Conservation (phyloP, 2,329 filamentous ascomycete genomes). For the Bipolaris zeicola region DNA sequence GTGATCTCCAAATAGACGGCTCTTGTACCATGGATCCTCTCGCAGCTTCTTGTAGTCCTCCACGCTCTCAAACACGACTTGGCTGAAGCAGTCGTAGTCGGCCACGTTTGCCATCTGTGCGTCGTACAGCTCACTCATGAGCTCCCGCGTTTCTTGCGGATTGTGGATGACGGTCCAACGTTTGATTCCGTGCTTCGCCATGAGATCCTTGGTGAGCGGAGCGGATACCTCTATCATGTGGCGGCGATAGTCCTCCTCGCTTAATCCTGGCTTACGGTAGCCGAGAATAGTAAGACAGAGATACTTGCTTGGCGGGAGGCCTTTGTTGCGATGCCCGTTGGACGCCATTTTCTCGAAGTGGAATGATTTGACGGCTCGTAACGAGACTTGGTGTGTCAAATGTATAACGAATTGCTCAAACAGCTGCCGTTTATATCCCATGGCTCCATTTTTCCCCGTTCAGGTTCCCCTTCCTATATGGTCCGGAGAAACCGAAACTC, state of each 20-base stretch:
- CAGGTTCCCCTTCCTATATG: neutral
- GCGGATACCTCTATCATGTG: constrained; percentile 57
- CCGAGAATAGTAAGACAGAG: constrained; percentile 58
- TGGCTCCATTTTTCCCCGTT: neutral
- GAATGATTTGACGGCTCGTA: neutral
- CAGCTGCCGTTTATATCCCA: neutral
- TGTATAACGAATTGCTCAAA: neutral
- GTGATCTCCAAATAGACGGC: constrained; percentile 54
- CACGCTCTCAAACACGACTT: constrained; percentile 54
- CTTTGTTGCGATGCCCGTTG: neutral
- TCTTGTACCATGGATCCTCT: constrained; percentile 56
- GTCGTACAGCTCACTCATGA: constrained; percentile 51
- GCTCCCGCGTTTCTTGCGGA: constrained; percentile 37
- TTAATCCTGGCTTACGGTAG: constrained; percentile 56
- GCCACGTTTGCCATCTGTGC: constrained; percentile 57
- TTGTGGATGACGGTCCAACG: constrained; percentile 57
- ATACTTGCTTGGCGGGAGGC: constrained; percentile 13
- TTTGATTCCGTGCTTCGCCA: constrained; percentile 57
- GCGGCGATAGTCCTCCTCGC: constrained; percentile 54
- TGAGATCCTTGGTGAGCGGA: constrained; percentile 55
- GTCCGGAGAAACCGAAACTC: neutral
- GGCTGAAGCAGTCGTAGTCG: constrained; percentile 58
- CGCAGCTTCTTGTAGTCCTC: constrained; percentile 58
- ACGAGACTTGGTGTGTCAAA: neutral
- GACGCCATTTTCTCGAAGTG: neutral